A percentile compares a stretch with the other conserved stretches of the same genome.
phyloP scores from a whole-genome alignment of 129 eudicot genomes.

The Erigeron canadensis region DNA sequence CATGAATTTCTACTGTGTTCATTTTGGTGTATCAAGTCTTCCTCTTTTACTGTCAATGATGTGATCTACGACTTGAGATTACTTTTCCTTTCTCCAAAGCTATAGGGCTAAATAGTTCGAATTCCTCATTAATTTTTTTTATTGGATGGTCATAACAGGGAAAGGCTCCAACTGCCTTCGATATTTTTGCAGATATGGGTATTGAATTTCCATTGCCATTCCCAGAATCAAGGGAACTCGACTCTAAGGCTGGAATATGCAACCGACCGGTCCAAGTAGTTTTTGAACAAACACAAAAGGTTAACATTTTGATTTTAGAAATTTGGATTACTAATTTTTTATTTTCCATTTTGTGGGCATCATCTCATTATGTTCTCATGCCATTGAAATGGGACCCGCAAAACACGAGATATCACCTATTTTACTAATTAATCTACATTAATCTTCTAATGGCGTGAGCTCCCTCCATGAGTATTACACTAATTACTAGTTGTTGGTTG shows the following conservation, averaged over 20 bases:
- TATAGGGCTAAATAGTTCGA: constrained; percentile 7
- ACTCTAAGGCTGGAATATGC: constrained; percentile 35
- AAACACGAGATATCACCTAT: not conserved
- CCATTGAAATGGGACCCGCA: not conserved
- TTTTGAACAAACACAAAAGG: constrained; percentile 42
- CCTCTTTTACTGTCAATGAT: not conserved
- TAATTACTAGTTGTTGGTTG: constrained; percentile 16
- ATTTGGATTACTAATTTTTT: not conserved
- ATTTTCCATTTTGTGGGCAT: not conserved
- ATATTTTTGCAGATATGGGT: constrained; percentile 39
- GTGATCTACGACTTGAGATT: not conserved
- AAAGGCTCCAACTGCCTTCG: constrained; percentile 30
- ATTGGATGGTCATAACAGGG: constrained; percentile 35
- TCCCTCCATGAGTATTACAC: not conserved
- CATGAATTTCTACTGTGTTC: not conserved
- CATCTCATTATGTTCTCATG: not conserved
- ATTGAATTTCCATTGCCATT: constrained; percentile 35
- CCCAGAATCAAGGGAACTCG: constrained; percentile 35
- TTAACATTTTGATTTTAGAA: constrained; percentile 1
- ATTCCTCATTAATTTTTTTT: constrained; percentile 4
- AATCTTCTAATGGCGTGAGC: constrained; percentile 1
- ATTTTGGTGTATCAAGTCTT: not conserved
- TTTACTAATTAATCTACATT: not conserved
- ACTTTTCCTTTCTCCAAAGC: not conserved
- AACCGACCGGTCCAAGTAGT: constrained; percentile 33